Evolutionary conservation across 2,329 filamentous ascomycete genomes (phyloP).

Genomic region (Talaromyces sp.): DNA sequence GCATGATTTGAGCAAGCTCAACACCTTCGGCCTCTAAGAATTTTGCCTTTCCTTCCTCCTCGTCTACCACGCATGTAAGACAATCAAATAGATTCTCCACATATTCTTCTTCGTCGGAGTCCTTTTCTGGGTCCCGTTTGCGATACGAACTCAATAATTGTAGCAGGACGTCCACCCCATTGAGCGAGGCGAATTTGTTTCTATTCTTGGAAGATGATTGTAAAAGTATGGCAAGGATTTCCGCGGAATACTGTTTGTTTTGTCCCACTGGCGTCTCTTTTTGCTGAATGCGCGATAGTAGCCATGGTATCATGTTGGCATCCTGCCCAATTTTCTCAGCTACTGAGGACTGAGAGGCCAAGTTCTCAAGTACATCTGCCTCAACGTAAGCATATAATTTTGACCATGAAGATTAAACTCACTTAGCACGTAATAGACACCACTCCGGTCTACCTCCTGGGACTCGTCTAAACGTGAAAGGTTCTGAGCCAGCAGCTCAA

Average conservation of each 20-base stretch:
- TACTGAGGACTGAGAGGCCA: conserved; percentile 65
- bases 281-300: conserved; percentile 66
- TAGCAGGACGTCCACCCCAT: conserved; percentile 73
- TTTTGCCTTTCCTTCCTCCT: conserved; percentile 66
- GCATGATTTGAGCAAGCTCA: conserved; percentile 86
- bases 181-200: conserved; percentile 55
- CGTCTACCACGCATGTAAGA: conserved; percentile 73
- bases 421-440: conserved; percentile 77
- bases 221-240: conserved; percentile 82
- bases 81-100: conserved; percentile 91
- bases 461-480: conserved; percentile 73
- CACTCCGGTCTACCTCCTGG: conserved; percentile 67
- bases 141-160: conserved; percentile 81
- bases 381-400: conserved; percentile 15
- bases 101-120: conserved; percentile 87
- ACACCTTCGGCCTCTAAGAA: conserved; percentile 88
- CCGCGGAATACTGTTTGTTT: conserved; percentile 92
- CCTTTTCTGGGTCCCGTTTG: conserved; percentile 76
- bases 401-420: conserved; percentile 13
- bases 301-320: conserved; percentile 66
- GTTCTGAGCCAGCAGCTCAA: conserved; percentile 47
- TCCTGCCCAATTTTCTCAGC: conserved; percentile 69
- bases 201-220: conserved; percentile 68
- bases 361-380: conserved; percentile 69
- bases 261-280: conserved; percentile 67